A percentile compares a stretch with the other conserved stretches of the same genome.
These are phyloP conservation scores for Hypoxylon rubiginosum DNA, from an alignment of 2,329 filamentous ascomycete species.

Conservation along the genomic window DNA sequence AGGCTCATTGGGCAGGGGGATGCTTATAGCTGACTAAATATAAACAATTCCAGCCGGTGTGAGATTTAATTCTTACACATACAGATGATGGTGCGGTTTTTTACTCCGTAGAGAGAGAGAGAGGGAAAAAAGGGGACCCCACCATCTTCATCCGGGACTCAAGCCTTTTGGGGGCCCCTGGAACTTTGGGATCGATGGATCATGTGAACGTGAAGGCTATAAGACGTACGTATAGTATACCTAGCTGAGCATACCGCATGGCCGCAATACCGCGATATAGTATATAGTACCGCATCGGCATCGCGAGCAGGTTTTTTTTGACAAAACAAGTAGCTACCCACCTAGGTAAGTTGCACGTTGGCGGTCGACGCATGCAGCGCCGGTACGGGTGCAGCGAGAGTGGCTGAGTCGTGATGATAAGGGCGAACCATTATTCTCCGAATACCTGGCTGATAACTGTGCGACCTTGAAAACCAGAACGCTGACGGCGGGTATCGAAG, in stretches of 20 bases:
- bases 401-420: constrained; percentile 23
- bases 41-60: constrained; percentile 47
- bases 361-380: constrained; percentile 16
- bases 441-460: constrained; percentile 27
- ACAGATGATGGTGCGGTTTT: constrained; percentile 14
- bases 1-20: constrained; percentile 40
- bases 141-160: constrained; percentile 28
- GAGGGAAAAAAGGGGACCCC: constrained; percentile 25
- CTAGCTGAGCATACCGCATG: background rate
- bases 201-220: constrained; percentile 29
- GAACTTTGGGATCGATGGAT: background rate
- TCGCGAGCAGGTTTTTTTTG: constrained; percentile 24
- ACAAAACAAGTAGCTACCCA: constrained; percentile 23
- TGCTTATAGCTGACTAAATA: constrained; percentile 45
- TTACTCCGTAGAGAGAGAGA: constrained; percentile 9
- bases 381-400: constrained; percentile 11
- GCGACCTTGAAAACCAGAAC: constrained; percentile 12
- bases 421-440: constrained; percentile 6
- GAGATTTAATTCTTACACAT: constrained; percentile 47
- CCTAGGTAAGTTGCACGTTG: constrained; percentile 29
- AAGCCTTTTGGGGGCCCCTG: background rate
- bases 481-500: constrained; percentile 32
- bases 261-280: background rate
- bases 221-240: constrained; percentile 15
- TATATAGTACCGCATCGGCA: constrained; percentile 2